Evolutionary conservation across 306 rosid species (phyloP), one percentile per base, ranked within the genome.

Genomic region (Arachis stenosperma): DNA sequence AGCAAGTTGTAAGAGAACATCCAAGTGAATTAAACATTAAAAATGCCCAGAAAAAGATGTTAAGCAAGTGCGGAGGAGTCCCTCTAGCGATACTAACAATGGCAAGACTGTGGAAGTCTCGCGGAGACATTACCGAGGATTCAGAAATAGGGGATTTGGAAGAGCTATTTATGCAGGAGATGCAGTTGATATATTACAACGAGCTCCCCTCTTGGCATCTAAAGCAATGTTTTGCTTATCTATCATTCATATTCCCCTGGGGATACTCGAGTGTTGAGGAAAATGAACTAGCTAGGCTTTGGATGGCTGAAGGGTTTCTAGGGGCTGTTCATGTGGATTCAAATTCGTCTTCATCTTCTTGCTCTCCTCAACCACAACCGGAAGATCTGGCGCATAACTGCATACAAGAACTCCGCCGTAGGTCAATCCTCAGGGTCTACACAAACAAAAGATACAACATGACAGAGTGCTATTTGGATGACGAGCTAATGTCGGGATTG

Each of bases 261-360:
- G 27, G 1, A 22, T 22, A 22, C 27, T 0, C 27, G 27, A 22
- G 27, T 22, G 27, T 22, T 22, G 62, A 37, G 39, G 27, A 22
- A 22, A 22, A 22, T 22, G 27, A 22, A 68, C 33, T 22, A 22
- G 0, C 15, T 68, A 8, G n/a, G 14, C 60, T 68, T 52, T 68
- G 73, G 73, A 51, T 68, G 62, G 73, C 62, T 0, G 73, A 68
- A 33, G 73, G 73, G 6, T 53, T 52, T 39, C 14, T 68, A 22
- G 3, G 51, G 39, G 37, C 61, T 33, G 7, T 7, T 41, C 15
- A 22, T 22, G 27, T 22, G 27, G 1, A 22, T 22, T 22, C 27
- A 22, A 62, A 11, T 50, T 11, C 48, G 6, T 65, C 56, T 14
- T 1, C 27, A 22, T 22, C 27, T 22, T 22, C 27, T 22, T 22